A percentile compares a stretch with the other conserved stretches of the same genome.
Conservation (phyloP, 805 yeast species). For the Ogataea pilisensis region DNA sequence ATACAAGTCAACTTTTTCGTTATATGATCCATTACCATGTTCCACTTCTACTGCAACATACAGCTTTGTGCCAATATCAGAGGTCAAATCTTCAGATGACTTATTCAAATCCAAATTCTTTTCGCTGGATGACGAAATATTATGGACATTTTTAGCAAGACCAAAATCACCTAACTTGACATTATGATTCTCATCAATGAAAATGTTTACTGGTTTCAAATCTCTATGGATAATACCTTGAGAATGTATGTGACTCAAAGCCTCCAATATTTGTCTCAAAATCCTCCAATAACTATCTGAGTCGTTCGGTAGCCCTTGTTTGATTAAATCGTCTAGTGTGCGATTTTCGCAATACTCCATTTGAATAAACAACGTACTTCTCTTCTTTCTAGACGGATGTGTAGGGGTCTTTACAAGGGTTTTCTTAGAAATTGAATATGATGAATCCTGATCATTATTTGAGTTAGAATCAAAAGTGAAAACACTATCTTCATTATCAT, state of each 20-base stretch:
- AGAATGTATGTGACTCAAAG: slow-evolving; percentile 83
- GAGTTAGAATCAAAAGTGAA: slow-evolving; percentile 26
- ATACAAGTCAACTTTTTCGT: slow-evolving; percentile 94
- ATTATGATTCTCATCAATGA: slow-evolving; percentile 84
- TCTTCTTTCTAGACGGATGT: slow-evolving; percentile 27
- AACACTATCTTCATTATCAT: slow-evolving; percentile 17
- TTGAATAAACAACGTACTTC: slow-evolving; percentile 84
- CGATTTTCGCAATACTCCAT: slow-evolving; percentile 99
- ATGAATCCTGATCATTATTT: neutral
- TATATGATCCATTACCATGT: slow-evolving; percentile 67
- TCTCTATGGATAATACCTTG: slow-evolving; percentile 96
- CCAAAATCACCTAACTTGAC: slow-evolving; percentile 98
- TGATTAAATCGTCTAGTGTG: slow-evolving; percentile 78
- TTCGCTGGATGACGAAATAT: slow-evolving; percentile 24
- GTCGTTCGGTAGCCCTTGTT: slow-evolving; percentile 65
- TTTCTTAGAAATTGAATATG: slow-evolving; percentile 2
- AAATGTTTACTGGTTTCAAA: slow-evolving; percentile 91
- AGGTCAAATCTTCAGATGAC: slow-evolving; percentile 69
- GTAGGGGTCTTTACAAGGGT: slow-evolving; percentile 5
- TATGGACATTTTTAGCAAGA: slow-evolving; percentile 83
- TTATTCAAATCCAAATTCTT: slow-evolving; percentile 19
- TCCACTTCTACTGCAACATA: slow-evolving; percentile 90
- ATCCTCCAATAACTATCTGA: slow-evolving; percentile 87
- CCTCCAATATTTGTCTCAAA: slow-evolving; percentile 83
- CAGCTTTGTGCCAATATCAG: slow-evolving; percentile 90